Evolutionary conservation across 2,329 filamentous ascomycete genomes (phyloP).

Genomic region (Nemania sp.): DNA sequence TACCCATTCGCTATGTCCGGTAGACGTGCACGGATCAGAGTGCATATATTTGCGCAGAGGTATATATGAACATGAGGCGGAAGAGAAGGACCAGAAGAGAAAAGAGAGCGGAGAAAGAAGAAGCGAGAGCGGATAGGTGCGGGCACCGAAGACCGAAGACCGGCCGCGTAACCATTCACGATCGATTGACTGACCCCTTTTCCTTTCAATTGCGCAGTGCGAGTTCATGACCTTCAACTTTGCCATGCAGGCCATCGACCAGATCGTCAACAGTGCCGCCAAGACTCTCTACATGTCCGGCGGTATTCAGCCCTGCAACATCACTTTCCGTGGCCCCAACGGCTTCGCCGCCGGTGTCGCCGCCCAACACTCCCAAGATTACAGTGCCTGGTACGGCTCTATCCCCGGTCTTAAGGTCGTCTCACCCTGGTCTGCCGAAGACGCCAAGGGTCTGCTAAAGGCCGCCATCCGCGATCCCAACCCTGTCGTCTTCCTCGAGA

Average conservation of each 20-base stretch:
- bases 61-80: background rate
- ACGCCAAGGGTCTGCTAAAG: conserved; percentile 97
- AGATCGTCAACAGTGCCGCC: conserved; percentile 97
- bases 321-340: conserved; percentile 99
- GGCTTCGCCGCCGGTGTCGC: conserved; percentile 94
- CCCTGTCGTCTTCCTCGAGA: conserved; percentile 89
- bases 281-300: conserved; percentile 99
- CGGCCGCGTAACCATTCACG: too few species aligned
- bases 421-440: conserved; percentile 92
- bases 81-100: too few species aligned
- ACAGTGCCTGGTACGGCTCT: conserved; percentile 97
- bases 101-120: background rate
- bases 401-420: conserved; percentile 98
- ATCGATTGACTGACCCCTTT: conserved; percentile 15
- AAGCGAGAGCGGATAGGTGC: too few species aligned
- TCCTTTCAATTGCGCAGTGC: conserved; percentile 58
- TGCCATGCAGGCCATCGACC: conserved; percentile 99
- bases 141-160: too few species aligned
- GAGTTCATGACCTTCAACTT: conserved; percentile 99
- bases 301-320: conserved; percentile 98
- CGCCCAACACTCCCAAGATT: conserved; percentile 98
- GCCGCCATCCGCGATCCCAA: conserved; percentile 98
- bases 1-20: background rate
- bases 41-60: background rate
- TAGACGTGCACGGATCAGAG: background rate